Evolutionary conservation across 768 basidiomycete genomes (phyloP), one percentile per base, ranked within the genome.

Genomic region (Austroboletus festivus): DNA sequence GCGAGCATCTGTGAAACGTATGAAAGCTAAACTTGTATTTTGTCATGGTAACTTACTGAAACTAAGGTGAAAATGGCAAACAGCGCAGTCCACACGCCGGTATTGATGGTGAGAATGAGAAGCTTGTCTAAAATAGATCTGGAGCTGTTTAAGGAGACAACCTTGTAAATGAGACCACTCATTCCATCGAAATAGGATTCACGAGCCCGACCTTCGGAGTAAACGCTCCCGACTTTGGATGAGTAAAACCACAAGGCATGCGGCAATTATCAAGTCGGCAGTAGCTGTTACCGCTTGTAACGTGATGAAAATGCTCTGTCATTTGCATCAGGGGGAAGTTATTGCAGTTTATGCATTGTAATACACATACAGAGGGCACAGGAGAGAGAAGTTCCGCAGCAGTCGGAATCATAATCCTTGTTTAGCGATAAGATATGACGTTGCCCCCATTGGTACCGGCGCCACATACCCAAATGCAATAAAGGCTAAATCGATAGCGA

Each of bases 31-130:
- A n/a, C n/a, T n/a, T n/a, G n/a, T n/a, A n/a, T n/a, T n/a, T n/a
- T n/a, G n/a, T n/a, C n/a, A n/a, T n/a, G n/a, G n/a, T n/a, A n/a
- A 16, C 45, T 49, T 20, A 50, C 51, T 1, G 37, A 0, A 13
- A 52, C 30, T 3, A 56, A 38, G n/a, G 35, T 38, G 12, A 41
- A 16, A 1, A 47, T n/a, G 11, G 43, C 44, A 21, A 47, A 52
- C 16, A 56, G 7, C 15, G 50, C 44, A n/a, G 51, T 57, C 54
- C 56, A 56, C 8, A 46, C 23, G 7, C 47, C 50, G 20, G 47
- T 56, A 26, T 51, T 52, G 40, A 53, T 23, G 7, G 56, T 48
- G 39, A 46, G 35, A 30, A 57, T 16, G 15, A 47, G 18, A 15
- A 56, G 44, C 23, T 26, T 54, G 22, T 49, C 45, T 9, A 56